Base-by-base conservation (phyloP, 768 basidiomycete genomes). In the Boletus rex-veris region DNA sequence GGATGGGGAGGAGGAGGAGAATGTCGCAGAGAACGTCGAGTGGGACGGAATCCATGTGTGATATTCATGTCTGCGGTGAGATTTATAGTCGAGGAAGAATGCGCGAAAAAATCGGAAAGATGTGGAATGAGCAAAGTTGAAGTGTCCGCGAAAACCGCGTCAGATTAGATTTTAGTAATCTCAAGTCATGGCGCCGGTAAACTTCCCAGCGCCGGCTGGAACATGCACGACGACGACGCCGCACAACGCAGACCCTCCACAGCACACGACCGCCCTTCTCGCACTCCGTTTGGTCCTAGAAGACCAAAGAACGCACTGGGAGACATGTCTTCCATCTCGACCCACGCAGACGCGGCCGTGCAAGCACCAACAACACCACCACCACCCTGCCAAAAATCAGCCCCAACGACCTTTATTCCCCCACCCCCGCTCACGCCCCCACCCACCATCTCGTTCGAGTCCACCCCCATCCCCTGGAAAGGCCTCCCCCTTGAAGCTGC, bases 401-500 rank as follows among this genome's bases (percentile, higher is more conserved):
- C 21, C 21, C 21, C 21, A 2, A 1, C 30, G 14, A 47, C 52
- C 6, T 68, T 70, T 15, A 4, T 52, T 3, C 12, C 62, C 3
- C 67, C 67, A 3, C 57, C 66, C 6, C 61, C 75, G 0, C 73
- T 86, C 39, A 67, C 74, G 0, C 74, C 77, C 0, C 79, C 85
- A 0, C 77, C 81, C 2, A 50, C 73, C 15, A 66, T 89, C 59
- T 75, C 74, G 37, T 88, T 90, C 63, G 83, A 85, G 5, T 66
- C 77, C 10, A 62, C 69, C 0, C 77, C 80, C n/a, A 74, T 88
- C 16, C 71, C 75, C 45, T 89, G 81, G 82, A 86, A 86, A 55
- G 82, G 81, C 3, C 71, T 90, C 54, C 80, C 87, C 0, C 72
- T 88, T 24, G 85, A 90, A 54, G 84, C 83, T 1, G 88, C 88